These are phyloP conservation scores for Aegilops longissima DNA, from an alignment of 176 grass and related monocot genomes.

Conservation along the genomic window DNA sequence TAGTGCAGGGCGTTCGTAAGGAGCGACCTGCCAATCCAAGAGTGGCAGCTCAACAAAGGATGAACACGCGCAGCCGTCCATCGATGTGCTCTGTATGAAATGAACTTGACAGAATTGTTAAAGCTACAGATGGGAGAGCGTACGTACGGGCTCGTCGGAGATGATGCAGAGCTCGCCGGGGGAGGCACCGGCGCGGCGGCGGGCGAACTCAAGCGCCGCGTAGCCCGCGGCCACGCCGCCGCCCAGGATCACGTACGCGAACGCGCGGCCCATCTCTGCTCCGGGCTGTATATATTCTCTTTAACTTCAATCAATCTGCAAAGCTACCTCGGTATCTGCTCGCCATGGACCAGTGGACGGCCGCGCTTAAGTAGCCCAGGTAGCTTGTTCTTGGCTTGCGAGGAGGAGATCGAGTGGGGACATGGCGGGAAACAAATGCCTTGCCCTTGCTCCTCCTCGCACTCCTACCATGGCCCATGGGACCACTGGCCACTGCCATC, in stretches of 20 bases:
- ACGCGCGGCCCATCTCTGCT: slow-evolving; percentile 64
- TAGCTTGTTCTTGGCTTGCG: slow-evolving; percentile 49
- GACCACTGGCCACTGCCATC: slow-evolving; percentile 21
- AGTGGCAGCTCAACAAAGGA: background rate
- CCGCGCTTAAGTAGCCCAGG: slow-evolving; percentile 14
- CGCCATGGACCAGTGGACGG: background rate
- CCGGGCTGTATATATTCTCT: background rate
- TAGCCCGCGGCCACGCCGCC: slow-evolving; percentile 93
- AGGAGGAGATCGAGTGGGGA: background rate
- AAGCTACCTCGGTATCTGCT: no score
- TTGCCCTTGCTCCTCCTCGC: background rate
- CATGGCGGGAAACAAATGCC: slow-evolving; percentile 22
- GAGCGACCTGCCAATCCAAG: slow-evolving; percentile 48
- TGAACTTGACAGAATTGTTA: background rate
- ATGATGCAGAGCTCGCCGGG: slow-evolving; percentile 87
- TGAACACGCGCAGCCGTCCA: background rate
- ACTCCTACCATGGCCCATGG: slow-evolving; percentile 14
- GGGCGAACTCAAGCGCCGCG: slow-evolving; percentile 81
- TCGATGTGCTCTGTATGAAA: no score
- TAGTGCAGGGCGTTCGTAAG: slow-evolving; percentile 68
- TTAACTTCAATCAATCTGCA: no score
- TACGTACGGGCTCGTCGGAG: slow-evolving; percentile 69
- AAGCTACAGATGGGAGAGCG: background rate
- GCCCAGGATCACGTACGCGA: slow-evolving; percentile 82
- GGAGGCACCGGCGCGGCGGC: slow-evolving; percentile 30